phyloP scores from a whole-genome alignment of 2,329 filamentous ascomycete genomes.

The Diaporthe sp. region DNA sequence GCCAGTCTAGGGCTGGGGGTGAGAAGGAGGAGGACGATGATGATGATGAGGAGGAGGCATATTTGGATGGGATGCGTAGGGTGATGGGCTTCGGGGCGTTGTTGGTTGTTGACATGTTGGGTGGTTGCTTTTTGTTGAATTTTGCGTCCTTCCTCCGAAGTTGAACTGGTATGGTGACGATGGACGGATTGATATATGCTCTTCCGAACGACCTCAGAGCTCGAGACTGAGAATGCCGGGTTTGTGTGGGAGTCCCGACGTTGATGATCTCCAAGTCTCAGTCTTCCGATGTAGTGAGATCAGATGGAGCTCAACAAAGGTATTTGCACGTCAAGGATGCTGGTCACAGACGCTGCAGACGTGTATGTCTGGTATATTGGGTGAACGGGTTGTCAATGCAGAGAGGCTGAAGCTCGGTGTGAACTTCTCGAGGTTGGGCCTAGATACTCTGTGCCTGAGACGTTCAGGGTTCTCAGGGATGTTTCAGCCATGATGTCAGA shows the following conservation, averaged over 20 bases:
- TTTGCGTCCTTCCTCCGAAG: background rate
- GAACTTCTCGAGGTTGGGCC: background rate
- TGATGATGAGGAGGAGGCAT: slow-evolving; percentile 44
- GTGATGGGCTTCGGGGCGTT: slow-evolving; percentile 39
- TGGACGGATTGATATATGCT: background rate
- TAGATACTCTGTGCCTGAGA: background rate
- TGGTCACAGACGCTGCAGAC: background rate
- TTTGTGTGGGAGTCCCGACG: background rate
- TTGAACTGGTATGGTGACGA: background rate
- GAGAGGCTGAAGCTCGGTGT: background rate
- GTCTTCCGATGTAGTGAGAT: background rate
- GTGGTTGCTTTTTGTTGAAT: background rate
- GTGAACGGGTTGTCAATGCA: no score
- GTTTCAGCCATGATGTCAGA: slow-evolving; percentile 25
- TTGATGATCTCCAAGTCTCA: background rate
- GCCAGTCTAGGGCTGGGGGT: slow-evolving; percentile 66
- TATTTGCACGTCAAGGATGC: background rate
- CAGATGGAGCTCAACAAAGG: background rate
- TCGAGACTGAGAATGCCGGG: background rate
- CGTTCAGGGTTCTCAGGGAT: background rate
- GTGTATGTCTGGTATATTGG: background rate
- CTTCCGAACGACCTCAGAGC: no score
- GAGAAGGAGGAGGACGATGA: slow-evolving; percentile 45
- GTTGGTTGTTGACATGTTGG: slow-evolving; percentile 21
- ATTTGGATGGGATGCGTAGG: slow-evolving; percentile 62